These are phyloP conservation scores for Prinsepia uniflora DNA, from an alignment of 306 rosid genomes.

Conservation along the genomic window DNA sequence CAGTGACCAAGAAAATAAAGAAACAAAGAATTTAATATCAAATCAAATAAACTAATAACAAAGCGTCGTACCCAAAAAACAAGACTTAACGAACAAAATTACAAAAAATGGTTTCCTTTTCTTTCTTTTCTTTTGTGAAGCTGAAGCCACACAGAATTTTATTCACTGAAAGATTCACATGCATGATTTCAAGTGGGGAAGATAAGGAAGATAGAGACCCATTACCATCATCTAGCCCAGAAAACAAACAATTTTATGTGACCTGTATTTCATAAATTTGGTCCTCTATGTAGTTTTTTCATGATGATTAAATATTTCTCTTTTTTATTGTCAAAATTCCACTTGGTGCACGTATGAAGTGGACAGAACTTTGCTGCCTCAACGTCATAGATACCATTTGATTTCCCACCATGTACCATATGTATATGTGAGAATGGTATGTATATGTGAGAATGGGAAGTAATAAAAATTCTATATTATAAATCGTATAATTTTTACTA, in stretches of 20 bases:
- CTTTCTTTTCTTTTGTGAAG: constrained; percentile 47
- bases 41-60: too few relatives aligned
- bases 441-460: not conserved
- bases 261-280: not conserved
- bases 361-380: constrained; percentile 33
- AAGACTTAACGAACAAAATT: not conserved
- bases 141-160: constrained; percentile 46
- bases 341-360: constrained; percentile 29
- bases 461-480: too few relatives aligned
- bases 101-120: not conserved
- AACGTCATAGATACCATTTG: constrained; percentile 24
- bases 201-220: constrained; percentile 43
- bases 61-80: not conserved
- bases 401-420: constrained; percentile 17
- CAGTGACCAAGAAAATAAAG: not conserved
- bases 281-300: not conserved
- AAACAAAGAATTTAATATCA: not conserved
- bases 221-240: constrained; percentile 7
- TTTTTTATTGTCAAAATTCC: constrained; percentile 17
- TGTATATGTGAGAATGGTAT: too few relatives aligned
- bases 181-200: constrained; percentile 48
- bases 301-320: too few relatives aligned
- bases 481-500: too few relatives aligned
- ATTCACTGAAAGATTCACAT: constrained; percentile 41
- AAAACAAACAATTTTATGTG: not conserved